These are phyloP conservation scores for Sphaerostilbella broomeana DNA, from an alignment of 2,329 filamentous ascomycete genomes.

Conservation along the genomic window DNA sequence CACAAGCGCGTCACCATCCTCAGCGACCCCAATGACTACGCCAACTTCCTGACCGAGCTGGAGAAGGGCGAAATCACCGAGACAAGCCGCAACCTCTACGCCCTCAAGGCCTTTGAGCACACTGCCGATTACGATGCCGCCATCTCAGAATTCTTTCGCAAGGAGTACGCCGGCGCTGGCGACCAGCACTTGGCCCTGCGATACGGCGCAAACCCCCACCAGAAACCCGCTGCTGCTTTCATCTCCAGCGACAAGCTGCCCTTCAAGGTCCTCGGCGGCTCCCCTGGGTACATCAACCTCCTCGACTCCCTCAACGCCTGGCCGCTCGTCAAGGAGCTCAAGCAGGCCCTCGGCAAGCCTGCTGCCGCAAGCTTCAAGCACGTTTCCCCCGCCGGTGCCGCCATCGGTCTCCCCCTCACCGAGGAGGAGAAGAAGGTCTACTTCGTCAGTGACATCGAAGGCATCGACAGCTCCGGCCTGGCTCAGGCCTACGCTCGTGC, in stretches of 20 bases:
- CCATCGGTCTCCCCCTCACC: conserved; percentile 81
- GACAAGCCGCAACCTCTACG: conserved; percentile 78
- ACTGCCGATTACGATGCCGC: conserved; percentile 94
- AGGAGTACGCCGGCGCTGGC: conserved; percentile 85
- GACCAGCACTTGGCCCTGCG: conserved; percentile 77
- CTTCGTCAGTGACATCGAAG: conserved; percentile 93
- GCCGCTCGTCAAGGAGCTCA: conserved; percentile 94
- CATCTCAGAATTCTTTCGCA: conserved; percentile 95
- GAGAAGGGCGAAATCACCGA: conserved; percentile 81
- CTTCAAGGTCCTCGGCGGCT: conserved; percentile 88
- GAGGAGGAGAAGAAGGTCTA: conserved; percentile 93
- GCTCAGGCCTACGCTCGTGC: conserved; percentile 95
- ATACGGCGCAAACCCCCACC: conserved; percentile 96
- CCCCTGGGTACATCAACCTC: conserved; percentile 95
- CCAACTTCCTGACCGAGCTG: conserved; percentile 87
- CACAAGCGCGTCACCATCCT: conserved; percentile 93
- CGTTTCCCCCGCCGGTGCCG: conserved; percentile 91
- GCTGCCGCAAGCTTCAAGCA: conserved; percentile 99
- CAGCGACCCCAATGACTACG: conserved; percentile 88
- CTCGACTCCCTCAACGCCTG: conserved; percentile 94
- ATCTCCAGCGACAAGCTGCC: conserved; percentile 67
- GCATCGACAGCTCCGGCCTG: conserved; percentile 76
- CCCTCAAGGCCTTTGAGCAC: conserved; percentile 96
- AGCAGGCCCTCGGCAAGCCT: conserved; percentile 76
- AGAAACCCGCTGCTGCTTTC: conserved; percentile 90